Percentiles rank a stretch among this genome's conserved stretches.
phyloP scores from a whole-genome alignment of 1,284 basidiomycete species.

The Ganoderma meredithae region DNA sequence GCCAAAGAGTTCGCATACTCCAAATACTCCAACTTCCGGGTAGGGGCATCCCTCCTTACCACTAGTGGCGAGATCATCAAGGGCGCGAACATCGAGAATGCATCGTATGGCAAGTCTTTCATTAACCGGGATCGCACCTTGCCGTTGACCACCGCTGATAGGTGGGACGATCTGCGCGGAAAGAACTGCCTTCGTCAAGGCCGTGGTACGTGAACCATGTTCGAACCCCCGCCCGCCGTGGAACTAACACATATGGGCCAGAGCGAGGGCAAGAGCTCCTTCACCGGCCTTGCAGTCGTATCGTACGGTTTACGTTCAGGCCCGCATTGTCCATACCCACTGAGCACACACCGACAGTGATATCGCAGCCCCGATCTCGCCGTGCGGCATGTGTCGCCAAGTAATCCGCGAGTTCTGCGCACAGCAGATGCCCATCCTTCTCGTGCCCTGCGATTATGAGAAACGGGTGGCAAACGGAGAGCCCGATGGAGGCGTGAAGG shows the following conservation, averaged over 20 bases:
- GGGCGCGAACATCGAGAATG: conserved; percentile 92
- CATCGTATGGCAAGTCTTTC: conserved; percentile 74
- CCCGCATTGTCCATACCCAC: background rate
- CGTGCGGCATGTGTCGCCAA: conserved; percentile 94
- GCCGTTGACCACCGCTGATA: conserved; percentile 35
- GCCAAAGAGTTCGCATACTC: conserved; percentile 68
- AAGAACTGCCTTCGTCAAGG: conserved; percentile 87
- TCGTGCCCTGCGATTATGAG: conserved; percentile 75
- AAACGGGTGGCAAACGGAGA: conserved; percentile 47
- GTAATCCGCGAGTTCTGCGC: conserved; percentile 90
- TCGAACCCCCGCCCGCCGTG: background rate
- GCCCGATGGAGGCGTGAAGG: conserved; percentile 57
- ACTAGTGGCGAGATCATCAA: conserved; percentile 76
- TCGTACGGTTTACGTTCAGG: conserved; percentile 53
- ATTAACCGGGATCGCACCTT: background rate
- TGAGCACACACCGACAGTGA: conserved; percentile 53
- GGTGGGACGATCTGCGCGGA: conserved; percentile 89
- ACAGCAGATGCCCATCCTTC: conserved; percentile 77
- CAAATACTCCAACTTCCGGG: conserved; percentile 88
- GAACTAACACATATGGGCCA: conserved; percentile 42
- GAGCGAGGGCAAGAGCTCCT: conserved; percentile 78
- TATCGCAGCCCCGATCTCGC: conserved; percentile 70
- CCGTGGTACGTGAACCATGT: conserved; percentile 63
- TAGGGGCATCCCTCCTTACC: conserved; percentile 84
- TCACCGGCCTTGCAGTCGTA: conserved; percentile 77